Evolutionary conservation across 257 asterid genomes (phyloP).

Genomic region (Solanum paucissectum): DNA sequence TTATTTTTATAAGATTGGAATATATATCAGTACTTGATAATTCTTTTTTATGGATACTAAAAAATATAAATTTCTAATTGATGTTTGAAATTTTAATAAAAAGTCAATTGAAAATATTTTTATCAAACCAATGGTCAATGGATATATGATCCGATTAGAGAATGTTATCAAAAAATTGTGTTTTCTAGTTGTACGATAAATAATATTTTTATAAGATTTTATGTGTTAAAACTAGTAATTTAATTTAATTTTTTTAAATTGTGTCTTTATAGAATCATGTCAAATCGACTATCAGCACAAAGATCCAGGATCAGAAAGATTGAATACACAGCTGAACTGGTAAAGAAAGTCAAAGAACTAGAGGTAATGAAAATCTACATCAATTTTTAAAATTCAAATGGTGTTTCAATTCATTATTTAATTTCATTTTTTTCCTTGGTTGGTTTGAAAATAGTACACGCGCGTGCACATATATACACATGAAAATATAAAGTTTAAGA

Average conservation of each 20-base stretch:
- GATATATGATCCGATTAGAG: background rate
- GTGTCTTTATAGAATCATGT: slow-evolving; percentile 23
- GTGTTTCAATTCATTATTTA: background rate
- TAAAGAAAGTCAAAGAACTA: slow-evolving; percentile 14
- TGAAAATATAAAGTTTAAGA: background rate
- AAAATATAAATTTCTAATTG: background rate
- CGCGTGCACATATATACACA: no score
- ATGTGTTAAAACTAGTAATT: background rate
- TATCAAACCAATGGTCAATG: background rate
- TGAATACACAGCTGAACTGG: slow-evolving; percentile 22
- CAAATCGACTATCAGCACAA: slow-evolving; percentile 44
- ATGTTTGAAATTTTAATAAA: background rate
- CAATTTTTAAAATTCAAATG: background rate
- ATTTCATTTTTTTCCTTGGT: background rate
- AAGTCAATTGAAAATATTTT: background rate
- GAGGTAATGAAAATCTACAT: slow-evolving; percentile 9
- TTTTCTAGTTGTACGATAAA: background rate
- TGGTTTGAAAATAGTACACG: background rate
- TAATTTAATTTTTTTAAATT: background rate
- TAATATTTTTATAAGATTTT: background rate
- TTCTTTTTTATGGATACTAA: background rate
- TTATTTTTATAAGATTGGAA: background rate
- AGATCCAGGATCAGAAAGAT: slow-evolving; percentile 25
- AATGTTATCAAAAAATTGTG: background rate
- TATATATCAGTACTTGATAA: background rate